Evolutionary conservation across 768 basidiomycete genomes (phyloP).

Genomic region (Jaapia argillacea): DNA sequence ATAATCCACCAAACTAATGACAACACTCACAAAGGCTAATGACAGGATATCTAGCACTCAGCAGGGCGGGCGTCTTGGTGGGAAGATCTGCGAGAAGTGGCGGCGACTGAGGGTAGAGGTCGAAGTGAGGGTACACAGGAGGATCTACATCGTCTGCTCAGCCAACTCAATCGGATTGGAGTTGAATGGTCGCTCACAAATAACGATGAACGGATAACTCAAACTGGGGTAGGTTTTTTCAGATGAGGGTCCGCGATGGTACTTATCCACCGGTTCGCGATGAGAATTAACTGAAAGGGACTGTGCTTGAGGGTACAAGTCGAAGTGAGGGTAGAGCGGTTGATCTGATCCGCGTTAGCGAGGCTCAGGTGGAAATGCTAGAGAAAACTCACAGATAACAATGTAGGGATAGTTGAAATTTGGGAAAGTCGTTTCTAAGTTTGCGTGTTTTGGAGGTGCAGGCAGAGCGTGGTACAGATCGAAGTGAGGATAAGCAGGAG

Average conservation of each 20-base stretch:
- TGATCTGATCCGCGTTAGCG: too few relatives aligned
- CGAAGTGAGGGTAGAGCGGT: too few relatives aligned
- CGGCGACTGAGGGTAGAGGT: constrained; percentile 8
- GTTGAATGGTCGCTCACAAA: constrained; percentile 6
- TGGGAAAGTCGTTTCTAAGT: too few relatives aligned
- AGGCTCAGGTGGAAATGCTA: neutral
- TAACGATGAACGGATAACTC: constrained; percentile 10
- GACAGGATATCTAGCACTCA: constrained; percentile 7
- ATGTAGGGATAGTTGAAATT: constrained; percentile 11
- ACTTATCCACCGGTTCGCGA: too few relatives aligned
- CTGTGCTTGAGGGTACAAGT: too few relatives aligned
- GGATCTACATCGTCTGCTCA: constrained; percentile 9
- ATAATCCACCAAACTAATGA: neutral
- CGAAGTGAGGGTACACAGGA: constrained; percentile 11
- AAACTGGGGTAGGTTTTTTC: too few relatives aligned
- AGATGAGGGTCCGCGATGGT: too few relatives aligned
- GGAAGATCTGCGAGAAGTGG: too few relatives aligned
- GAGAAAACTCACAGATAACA: constrained; percentile 7
- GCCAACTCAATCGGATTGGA: neutral
- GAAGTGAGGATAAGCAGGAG: constrained; percentile 11
- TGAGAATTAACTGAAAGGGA: too few relatives aligned
- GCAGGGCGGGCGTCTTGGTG: neutral
- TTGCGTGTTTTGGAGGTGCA: too few relatives aligned
- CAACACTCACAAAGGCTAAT: constrained; percentile 8
- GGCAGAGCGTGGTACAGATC: constrained; percentile 8